Conservation (phyloP, 345 rosid species). For the Zanthoxylum bungeanum region DNA sequence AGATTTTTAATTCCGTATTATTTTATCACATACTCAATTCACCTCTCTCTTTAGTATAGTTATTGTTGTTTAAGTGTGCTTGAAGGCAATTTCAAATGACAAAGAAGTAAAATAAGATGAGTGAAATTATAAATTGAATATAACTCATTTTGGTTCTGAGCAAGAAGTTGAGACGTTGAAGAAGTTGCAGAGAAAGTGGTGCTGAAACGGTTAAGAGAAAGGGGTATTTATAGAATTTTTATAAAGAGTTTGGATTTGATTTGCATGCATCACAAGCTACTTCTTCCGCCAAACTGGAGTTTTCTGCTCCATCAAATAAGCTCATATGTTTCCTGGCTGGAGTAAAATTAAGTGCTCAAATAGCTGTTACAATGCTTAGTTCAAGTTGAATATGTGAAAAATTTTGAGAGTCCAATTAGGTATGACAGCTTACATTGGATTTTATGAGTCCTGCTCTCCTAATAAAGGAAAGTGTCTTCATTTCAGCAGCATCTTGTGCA, state of each 20-base stretch:
- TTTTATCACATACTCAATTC: no score
- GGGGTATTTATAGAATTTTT: slow-evolving; percentile 31
- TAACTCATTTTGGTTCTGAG: background rate
- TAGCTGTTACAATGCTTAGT: no score
- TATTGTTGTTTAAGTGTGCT: no score
- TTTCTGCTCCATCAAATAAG: no score
- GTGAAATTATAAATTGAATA: background rate
- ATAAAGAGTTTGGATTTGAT: background rate
- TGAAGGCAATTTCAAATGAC: no score
- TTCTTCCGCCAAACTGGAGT: no score
- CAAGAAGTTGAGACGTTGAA: background rate
- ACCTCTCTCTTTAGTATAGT: no score
- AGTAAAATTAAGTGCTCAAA: no score
- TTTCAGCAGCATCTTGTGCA: slow-evolving; percentile 32
- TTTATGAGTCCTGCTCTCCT: slow-evolving; percentile 30
- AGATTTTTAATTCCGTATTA: no score
- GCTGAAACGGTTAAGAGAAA: slow-evolving; percentile 15
- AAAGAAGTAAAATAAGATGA: slow-evolving; percentile 8
- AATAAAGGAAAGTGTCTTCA: slow-evolving; percentile 25
- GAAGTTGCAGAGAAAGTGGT: background rate
- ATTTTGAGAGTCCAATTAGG: no score
- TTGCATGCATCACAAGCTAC: slow-evolving; percentile 4
- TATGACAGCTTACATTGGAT: slow-evolving; percentile 32
- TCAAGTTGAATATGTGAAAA: no score
- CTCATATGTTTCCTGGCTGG: no score